Conservation (phyloP, 78 protist species). For the Isochrysis galbana region DNA sequence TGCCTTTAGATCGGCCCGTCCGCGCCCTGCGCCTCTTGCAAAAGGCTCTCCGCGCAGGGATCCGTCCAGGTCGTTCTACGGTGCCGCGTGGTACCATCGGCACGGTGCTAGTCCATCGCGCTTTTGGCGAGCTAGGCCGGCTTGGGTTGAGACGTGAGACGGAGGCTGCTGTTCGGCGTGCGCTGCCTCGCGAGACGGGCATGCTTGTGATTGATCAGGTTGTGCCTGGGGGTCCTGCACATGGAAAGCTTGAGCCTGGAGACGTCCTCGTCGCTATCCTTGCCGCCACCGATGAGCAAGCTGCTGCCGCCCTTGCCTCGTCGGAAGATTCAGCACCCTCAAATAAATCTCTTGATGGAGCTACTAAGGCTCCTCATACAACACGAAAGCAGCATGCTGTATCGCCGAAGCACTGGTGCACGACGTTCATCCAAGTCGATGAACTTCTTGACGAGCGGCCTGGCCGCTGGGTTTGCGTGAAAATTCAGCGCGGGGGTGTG, state of each 20-base stretch:
- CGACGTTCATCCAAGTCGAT: too few species aligned
- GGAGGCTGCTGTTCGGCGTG: background rate
- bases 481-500: background rate
- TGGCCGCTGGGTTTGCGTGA: background rate
- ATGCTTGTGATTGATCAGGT: background rate
- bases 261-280: background rate
- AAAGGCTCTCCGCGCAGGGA: background rate
- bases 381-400: too few species aligned
- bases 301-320: too few species aligned
- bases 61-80: background rate
- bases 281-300: too few species aligned
- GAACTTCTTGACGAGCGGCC: slow-evolving; percentile 15
- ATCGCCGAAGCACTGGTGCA: too few species aligned
- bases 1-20: background rate
- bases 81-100: background rate
- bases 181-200: background rate
- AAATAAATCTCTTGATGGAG: too few species aligned
- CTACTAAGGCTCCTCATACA: too few species aligned
- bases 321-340: too few species aligned
- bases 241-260: background rate
- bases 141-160: background rate
- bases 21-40: background rate
- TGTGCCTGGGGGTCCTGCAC: background rate
- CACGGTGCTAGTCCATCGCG: background rate
- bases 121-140: background rate